phyloP scores from a whole-genome alignment of 2,329 filamentous ascomycete genomes.

The Emmonsia crescens region DNA sequence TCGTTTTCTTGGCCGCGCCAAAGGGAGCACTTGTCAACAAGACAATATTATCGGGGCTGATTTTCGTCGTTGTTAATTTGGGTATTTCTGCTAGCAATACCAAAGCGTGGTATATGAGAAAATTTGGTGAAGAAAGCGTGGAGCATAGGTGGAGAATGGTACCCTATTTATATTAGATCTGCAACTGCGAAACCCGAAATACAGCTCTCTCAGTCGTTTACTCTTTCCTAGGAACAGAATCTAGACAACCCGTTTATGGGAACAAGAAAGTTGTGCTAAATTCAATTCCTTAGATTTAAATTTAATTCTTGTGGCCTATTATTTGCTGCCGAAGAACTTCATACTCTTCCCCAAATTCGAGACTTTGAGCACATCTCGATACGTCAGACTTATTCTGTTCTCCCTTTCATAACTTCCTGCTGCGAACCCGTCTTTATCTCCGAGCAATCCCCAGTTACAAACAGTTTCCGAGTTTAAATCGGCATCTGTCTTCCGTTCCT shows the following conservation, averaged over 20 bases:
- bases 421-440: constrained; percentile 27
- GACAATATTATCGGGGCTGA: constrained; percentile 57
- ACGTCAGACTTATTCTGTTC: constrained; percentile 51
- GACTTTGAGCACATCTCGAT: constrained; percentile 77
- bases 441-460: constrained; percentile 49
- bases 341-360: constrained; percentile 61
- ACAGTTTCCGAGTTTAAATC: constrained; percentile 44
- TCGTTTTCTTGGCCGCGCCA: constrained; percentile 66
- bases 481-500: constrained; percentile 48
- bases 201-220: not conserved
- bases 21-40: constrained; percentile 54
- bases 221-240: not conserved
- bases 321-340: constrained; percentile 36
- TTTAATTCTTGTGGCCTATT: constrained; percentile 11
- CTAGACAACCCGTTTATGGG: not conserved
- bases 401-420: constrained; percentile 38
- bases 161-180: constrained; percentile 39
- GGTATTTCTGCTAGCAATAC: constrained; percentile 71
- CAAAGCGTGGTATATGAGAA: constrained; percentile 64
- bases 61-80: constrained; percentile 70
- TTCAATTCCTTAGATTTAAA: not conserved
- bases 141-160: constrained; percentile 63
- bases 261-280: not conserved
- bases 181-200: not conserved
- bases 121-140: constrained; percentile 59